Percentiles rank a stretch among this genome's conserved stretches.
These are phyloP conservation scores for Endothia cerciana DNA, from an alignment of 2,329 filamentous ascomycete genomes.

Conservation along the genomic window DNA sequence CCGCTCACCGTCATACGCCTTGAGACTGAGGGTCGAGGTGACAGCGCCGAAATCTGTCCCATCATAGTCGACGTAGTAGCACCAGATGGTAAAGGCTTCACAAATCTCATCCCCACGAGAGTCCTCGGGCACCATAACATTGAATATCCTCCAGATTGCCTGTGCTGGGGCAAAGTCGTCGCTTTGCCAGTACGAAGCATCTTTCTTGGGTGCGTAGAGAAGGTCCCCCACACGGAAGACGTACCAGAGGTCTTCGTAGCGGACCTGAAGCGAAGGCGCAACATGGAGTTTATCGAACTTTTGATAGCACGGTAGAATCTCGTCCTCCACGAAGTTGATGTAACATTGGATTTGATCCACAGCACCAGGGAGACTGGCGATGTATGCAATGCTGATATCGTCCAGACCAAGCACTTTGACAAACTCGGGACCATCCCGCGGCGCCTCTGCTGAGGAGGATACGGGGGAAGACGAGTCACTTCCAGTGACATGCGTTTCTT, in stretches of 20 bases:
- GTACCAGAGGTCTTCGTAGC: slow-evolving; percentile 14
- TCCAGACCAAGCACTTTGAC: not conserved
- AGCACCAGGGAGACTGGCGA: not conserved
- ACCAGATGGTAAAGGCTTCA: not conserved
- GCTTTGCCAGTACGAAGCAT: not conserved
- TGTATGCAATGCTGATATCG: not conserved
- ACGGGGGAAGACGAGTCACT: not conserved
- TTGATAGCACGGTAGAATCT: not conserved
- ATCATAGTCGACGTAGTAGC: not conserved
- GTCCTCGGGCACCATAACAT: not conserved
- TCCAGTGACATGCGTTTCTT: not conserved
- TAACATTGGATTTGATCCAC: slow-evolving; percentile 14
- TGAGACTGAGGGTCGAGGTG: not conserved
- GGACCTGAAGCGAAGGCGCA: not conserved
- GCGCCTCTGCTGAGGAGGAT: not conserved
- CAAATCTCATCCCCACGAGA: not conserved
- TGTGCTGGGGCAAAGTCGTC: not conserved
- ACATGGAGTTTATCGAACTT: not conserved
- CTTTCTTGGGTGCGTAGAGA: slow-evolving; percentile 2
- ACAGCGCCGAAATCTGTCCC: not conserved
- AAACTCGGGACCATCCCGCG: not conserved
- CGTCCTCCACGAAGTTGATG: not conserved
- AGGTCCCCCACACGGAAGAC: slow-evolving; percentile 11
- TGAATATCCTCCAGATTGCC: not conserved
- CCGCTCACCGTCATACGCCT: not conserved